These are phyloP conservation scores for Helianthus annuus DNA, from an alignment of 129 eudicot species.

Conservation along the genomic window DNA sequence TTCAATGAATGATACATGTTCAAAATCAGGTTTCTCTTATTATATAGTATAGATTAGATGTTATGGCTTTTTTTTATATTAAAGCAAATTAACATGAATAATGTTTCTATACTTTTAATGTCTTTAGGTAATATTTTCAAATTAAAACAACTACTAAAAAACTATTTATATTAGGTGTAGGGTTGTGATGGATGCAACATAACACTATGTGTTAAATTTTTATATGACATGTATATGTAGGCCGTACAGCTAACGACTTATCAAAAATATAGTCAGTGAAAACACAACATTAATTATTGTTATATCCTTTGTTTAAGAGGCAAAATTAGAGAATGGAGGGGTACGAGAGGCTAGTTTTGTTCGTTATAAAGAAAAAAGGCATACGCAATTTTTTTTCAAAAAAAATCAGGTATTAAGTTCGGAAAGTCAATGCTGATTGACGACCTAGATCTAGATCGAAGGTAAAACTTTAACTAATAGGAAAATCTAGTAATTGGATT, in stretches of 20 bases:
- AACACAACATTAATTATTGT: not conserved
- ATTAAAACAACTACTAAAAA: too few relatives aligned
- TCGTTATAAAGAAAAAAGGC: constrained; percentile 84
- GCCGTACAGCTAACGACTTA: not conserved
- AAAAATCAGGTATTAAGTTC: constrained; percentile 78
- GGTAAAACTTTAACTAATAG: constrained; percentile 36
- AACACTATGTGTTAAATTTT: not conserved
- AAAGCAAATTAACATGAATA: too few relatives aligned
- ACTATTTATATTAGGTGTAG: too few relatives aligned
- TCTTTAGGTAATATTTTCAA: too few relatives aligned
- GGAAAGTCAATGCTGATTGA: constrained; percentile 85
- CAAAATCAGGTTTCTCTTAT: too few relatives aligned
- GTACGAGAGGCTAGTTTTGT: constrained; percentile 65
- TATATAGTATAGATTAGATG: too few relatives aligned
- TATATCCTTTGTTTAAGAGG: constrained; percentile 29
- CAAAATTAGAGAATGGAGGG: constrained; percentile 64
- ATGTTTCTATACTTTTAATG: too few relatives aligned
- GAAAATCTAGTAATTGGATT: not conserved
- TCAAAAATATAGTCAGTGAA: not conserved
- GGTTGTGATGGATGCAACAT: not conserved
- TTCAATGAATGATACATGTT: too few relatives aligned
- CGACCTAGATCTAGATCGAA: constrained; percentile 87
- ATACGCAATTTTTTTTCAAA: constrained; percentile 75
- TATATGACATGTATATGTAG: not conserved
- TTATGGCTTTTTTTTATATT: too few relatives aligned